A percentile compares a stretch with the other conserved stretches of the same genome.
phyloP scores from a whole-genome alignment of 306 rosid species.

The Malus asiatica region DNA sequence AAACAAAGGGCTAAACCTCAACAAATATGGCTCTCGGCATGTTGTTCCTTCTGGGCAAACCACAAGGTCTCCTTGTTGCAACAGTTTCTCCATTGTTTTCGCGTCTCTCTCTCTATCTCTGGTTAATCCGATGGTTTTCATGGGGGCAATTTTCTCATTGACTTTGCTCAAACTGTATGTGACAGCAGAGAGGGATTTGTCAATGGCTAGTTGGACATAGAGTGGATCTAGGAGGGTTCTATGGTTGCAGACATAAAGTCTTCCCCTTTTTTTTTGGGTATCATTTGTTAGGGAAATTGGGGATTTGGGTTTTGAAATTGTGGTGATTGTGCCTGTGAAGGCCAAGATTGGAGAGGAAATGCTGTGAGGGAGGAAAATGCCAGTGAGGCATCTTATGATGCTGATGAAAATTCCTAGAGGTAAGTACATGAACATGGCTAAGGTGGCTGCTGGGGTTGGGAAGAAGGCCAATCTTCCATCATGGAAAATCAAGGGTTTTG shows the following conservation, averaged over 20 bases:
- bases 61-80: conserved; percentile 44
- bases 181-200: conserved; percentile 41
- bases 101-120: conserved; percentile 48
- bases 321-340: conserved; percentile 45
- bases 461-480: conserved; percentile 72
- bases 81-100: conserved; percentile 28
- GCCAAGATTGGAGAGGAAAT: conserved; percentile 42
- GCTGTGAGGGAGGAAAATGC: conserved; percentile 32
- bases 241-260: conserved; percentile 62
- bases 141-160: conserved; percentile 44
- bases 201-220: conserved; percentile 23
- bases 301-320: conserved; percentile 8
- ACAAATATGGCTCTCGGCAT: conserved; percentile 63
- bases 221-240: conserved; percentile 75
- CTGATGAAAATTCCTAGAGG: conserved; percentile 45
- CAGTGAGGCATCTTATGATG: conserved; percentile 30
- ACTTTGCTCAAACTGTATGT: conserved; percentile 58
- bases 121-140: conserved; percentile 39
- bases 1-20: conserved; percentile 71
- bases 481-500: conserved; percentile 59
- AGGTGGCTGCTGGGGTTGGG: conserved; percentile 38
- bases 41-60: conserved; percentile 87
- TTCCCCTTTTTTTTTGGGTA: conserved; percentile 22
- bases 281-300: neutral
- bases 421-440: conserved; percentile 53